Evolutionary conservation across 495 filamentous ascomycete genomes (phyloP).

Genomic region (Penicillium tannophilum): DNA sequence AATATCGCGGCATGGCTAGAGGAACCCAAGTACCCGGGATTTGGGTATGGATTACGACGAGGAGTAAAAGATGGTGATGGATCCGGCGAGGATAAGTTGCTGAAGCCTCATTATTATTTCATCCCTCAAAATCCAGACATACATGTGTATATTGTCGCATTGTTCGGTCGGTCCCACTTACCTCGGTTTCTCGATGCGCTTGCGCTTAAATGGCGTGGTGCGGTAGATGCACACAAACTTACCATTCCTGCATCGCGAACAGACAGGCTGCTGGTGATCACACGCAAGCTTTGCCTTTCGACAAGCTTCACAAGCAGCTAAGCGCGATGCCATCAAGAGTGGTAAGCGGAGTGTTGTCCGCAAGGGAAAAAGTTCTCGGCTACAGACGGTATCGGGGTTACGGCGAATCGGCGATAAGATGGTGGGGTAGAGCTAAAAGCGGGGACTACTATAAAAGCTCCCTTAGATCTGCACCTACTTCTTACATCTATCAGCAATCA

Average conservation of each 20-base stretch:
- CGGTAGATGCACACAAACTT: conserved; percentile 41
- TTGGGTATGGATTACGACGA: conserved; percentile 40
- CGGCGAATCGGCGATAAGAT: conserved; percentile 28
- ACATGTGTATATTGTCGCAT: neutral
- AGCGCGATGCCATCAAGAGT: conserved; percentile 26
- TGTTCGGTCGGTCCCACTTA: conserved; percentile 3
- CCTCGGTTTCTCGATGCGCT: conserved; percentile 27
- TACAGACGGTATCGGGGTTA: conserved; percentile 10
- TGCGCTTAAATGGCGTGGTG: conserved; percentile 41
- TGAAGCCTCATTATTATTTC: neutral
- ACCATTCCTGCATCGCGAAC: conserved; percentile 37
- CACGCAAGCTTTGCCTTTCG: conserved; percentile 46
- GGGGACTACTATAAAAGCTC: conserved; percentile 8
- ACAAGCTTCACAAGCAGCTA: conserved; percentile 43
- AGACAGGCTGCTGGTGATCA: conserved; percentile 42
- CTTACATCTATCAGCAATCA: neutral
- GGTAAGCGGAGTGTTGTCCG: conserved; percentile 15
- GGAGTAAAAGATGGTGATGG: conserved; percentile 28
- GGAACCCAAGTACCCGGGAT: conserved; percentile 46
- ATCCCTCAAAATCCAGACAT: neutral
- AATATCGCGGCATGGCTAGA: conserved; percentile 47
- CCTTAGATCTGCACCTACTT: neutral
- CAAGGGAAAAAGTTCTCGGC: conserved; percentile 17
- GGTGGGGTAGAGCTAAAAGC: conserved; percentile 1
- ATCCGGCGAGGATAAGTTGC: conserved; percentile 22